A percentile compares a stretch with the other conserved stretches of the same genome.
Conservation (phyloP, 2,329 filamentous ascomycete species). For the Cordyceps militaris region DNA sequence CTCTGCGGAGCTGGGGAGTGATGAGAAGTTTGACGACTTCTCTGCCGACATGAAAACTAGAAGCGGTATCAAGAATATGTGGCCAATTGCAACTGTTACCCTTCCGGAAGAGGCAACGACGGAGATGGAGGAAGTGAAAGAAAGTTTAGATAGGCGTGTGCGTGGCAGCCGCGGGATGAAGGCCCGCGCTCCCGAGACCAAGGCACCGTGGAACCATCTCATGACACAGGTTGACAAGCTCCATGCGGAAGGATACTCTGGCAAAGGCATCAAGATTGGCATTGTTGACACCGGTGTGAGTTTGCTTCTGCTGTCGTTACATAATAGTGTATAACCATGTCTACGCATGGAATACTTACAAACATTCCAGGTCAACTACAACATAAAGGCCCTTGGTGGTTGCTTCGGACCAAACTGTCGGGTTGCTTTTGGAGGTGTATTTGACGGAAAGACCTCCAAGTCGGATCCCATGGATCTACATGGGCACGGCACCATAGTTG, state of each 20-base stretch:
- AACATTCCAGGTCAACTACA: background rate
- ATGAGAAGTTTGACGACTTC: background rate
- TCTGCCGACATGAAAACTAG: background rate
- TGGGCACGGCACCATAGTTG: conserved; percentile 55
- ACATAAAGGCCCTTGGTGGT: background rate
- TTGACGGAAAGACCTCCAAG: conserved; percentile 52
- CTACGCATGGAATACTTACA: background rate
- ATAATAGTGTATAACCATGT: background rate
- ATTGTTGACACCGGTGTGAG: background rate
- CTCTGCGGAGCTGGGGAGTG: background rate
- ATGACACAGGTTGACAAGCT: background rate
- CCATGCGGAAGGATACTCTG: background rate
- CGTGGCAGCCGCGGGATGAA: background rate
- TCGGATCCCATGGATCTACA: conserved; percentile 46
- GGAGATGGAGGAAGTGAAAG: background rate
- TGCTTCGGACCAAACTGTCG: conserved; percentile 55
- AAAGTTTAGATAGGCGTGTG: background rate
- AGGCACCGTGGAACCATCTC: background rate
- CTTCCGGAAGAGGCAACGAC: background rate
- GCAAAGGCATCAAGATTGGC: background rate
- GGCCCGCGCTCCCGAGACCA: background rate
- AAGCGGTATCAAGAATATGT: background rate
- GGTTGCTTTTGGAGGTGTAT: conserved; percentile 50
- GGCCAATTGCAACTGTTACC: background rate
- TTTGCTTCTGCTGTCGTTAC: background rate